Base-by-base conservation (phyloP, 208 protist species). In the Acanthamoeba divionensis region DNA sequence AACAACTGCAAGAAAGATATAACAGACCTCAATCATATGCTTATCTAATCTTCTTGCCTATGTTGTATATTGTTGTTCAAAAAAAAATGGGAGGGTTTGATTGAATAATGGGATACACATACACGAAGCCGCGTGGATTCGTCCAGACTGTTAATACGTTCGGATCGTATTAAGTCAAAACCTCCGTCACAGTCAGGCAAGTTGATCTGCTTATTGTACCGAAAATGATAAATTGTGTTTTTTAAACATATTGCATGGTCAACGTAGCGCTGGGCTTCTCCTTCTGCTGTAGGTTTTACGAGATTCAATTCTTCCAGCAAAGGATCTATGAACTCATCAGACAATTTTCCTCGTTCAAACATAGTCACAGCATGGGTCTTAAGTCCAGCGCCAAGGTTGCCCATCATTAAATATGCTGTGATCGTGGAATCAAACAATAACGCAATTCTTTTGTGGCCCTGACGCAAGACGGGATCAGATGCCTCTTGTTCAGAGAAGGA, bases 381-480 rank as follows among this genome's bases (percentile, higher is more conserved):
- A 15, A 96, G 88, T 8, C 94, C 95, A 45, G 65, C 73, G 26
- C 96, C 97, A 29, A 98, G 91, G 92, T 99, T 99, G 69, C 97
- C 98, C 98, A 99, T 99, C 98, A 99, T 99, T 21, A 99, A 94
- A 90, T 98, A 98, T 9, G 98, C 98, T 9, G 97, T 98, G 15
- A 99, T 94, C 15, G 94, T 97, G 29, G 95, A 94, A 80, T 99
- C 98, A 95, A 99, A 99, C 29, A 99, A 67, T 10, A 99, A 95
- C 9, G 95, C 98, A 36, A 99, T 95, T 57, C 98, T 95, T 90
- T 97, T 97, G 15, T 44, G 26, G 45, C n/a, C n/a, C n/a, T n/a
- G n/a, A n/a, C n/a, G n/a, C n/a, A n/a, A n/a, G n/a, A n/a, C n/a
- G 38, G 48, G 38, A 13, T 18, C 48, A 41, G 48, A 31, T 13